These are phyloP conservation scores for Marasmius sp. DNA, from an alignment of 1,284 basidiomycete species.

Conservation along the genomic window DNA sequence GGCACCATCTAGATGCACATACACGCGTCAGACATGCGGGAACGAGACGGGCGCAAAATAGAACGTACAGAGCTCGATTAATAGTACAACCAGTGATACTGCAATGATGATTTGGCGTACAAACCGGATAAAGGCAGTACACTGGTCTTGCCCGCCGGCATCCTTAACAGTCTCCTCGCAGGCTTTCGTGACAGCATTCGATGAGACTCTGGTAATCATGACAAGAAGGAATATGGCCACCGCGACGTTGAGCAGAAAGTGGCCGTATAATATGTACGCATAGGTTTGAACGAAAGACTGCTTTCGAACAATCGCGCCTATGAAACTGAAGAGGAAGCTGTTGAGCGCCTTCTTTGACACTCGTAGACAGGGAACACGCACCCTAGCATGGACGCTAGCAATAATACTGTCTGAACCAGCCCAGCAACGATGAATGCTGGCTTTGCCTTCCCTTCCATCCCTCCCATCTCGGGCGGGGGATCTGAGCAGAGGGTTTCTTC, in stretches of 20 bases:
- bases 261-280: conserved; percentile 54
- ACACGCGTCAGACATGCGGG: background rate
- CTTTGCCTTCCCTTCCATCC: conserved; percentile 36
- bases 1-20: conserved; percentile 45
- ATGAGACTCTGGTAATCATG: conserved; percentile 44
- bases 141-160: conserved; percentile 40
- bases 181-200: conserved; percentile 38
- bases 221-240: conserved; percentile 54
- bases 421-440: conserved; percentile 48
- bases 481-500: background rate
- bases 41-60: background rate
- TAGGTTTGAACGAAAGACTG: conserved; percentile 58
- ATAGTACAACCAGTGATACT: conserved; percentile 43
- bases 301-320: conserved; percentile 60
- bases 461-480: conserved; percentile 36
- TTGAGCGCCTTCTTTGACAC: background rate
- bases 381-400: conserved; percentile 55
- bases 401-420: conserved; percentile 50
- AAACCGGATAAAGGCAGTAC: conserved; percentile 40
- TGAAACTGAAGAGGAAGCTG: conserved; percentile 38
- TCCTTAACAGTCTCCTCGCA: conserved; percentile 48
- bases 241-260: conserved; percentile 56
- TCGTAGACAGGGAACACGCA: conserved; percentile 25
- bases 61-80: conserved; percentile 53
- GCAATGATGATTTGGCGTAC: conserved; percentile 46